phyloP scores from a whole-genome alignment of 805 yeast genomes.

The Hanseniaspora mollemarum region DNA sequence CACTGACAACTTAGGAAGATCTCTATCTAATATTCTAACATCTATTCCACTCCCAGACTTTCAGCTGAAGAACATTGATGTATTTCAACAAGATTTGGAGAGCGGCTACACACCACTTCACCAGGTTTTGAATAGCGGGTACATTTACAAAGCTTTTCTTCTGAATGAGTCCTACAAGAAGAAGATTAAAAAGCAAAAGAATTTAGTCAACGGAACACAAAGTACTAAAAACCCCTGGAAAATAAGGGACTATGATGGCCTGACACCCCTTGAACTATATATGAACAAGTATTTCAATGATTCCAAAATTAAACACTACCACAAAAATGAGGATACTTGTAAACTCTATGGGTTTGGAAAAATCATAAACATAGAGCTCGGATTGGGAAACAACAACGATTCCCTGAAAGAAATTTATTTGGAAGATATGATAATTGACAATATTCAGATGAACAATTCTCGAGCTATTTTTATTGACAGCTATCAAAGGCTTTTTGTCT shows the following conservation, averaged over 20 bases:
- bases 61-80: conserved; percentile 28
- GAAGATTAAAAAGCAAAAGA: background rate
- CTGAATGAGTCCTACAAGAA: conserved; percentile 25
- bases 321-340: conserved; percentile 37
- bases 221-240: conserved; percentile 26
- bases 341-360: conserved; percentile 52
- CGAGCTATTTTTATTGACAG: conserved; percentile 53
- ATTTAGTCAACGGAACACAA: conserved; percentile 18
- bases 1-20: conserved; percentile 63
- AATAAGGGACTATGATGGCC: conserved; percentile 56
- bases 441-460: conserved; percentile 47
- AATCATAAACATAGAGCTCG: conserved; percentile 50
- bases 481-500: conserved; percentile 41
- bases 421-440: conserved; percentile 26
- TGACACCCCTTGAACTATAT: conserved; percentile 62
- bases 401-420: conserved; percentile 33
- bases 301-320: background rate
- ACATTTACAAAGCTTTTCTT: conserved; percentile 26
- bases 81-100: conserved; percentile 49
- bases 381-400: conserved; percentile 53
- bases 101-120: conserved; percentile 78
- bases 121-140: conserved; percentile 36
- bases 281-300: conserved; percentile 25
- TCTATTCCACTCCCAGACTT: conserved; percentile 22
- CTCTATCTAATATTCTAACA: conserved; percentile 24